Evolutionary conservation across 148 eudicot genomes (phyloP).

Genomic region (Cornus suecica): DNA sequence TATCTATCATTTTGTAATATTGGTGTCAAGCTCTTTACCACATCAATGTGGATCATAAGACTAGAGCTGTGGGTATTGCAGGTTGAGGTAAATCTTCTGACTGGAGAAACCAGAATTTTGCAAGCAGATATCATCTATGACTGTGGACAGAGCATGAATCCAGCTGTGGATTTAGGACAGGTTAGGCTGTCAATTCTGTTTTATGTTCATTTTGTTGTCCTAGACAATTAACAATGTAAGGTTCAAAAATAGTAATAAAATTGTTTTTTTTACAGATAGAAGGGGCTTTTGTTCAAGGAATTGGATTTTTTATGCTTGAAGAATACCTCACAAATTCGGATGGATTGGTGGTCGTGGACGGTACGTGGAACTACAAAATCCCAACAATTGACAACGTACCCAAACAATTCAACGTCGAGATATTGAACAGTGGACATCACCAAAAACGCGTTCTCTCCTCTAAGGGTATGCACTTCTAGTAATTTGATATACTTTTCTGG

Average conservation of each 20-base stretch:
- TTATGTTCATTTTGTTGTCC: background rate
- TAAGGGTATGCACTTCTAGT: slow-evolving; percentile 45
- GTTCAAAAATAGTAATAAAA: background rate
- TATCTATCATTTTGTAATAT: background rate
- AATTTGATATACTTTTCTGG: background rate
- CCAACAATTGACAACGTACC: slow-evolving; percentile 90
- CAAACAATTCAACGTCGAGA: slow-evolving; percentile 63
- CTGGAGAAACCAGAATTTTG: slow-evolving; percentile 80
- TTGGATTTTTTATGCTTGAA: slow-evolving; percentile 89
- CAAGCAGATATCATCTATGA: slow-evolving; percentile 83
- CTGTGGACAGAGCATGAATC: slow-evolving; percentile 94
- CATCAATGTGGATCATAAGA: background rate
- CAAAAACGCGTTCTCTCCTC: slow-evolving; percentile 77
- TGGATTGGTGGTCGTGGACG: slow-evolving; percentile 56
- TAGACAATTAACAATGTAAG: background rate
- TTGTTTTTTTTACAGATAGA: slow-evolving; percentile 56
- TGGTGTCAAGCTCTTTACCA: background rate
- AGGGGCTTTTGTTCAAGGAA: slow-evolving; percentile 92
- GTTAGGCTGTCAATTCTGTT: slow-evolving; percentile 23
- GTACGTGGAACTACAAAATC: slow-evolving; percentile 93
- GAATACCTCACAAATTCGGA: slow-evolving; percentile 63
- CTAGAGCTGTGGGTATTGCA: slow-evolving; percentile 26
- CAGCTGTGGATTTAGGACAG: slow-evolving; percentile 98
- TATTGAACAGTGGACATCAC: slow-evolving; percentile 77
- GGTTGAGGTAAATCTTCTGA: slow-evolving; percentile 84